Percentiles rank a stretch among this genome's conserved stretches.
These are phyloP conservation scores for Anaeramoeba ignava DNA, from an alignment of 78 protist species.

Conservation along the genomic window DNA sequence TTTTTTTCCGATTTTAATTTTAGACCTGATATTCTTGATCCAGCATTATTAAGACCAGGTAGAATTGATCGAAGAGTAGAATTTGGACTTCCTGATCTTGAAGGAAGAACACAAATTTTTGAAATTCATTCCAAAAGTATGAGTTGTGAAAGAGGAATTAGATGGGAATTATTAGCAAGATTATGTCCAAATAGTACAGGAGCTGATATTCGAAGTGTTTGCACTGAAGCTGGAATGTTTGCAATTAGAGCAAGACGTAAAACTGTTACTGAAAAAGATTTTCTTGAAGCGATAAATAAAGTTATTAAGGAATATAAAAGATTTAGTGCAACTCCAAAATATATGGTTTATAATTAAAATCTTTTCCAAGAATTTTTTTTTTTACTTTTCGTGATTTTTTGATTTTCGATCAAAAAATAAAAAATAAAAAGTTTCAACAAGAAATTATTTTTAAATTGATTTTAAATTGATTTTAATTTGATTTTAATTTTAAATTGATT, in stretches of 20 bases:
- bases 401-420: too few species aligned
- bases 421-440: too few species aligned
- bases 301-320: conserved; percentile 96
- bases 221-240: conserved; percentile 82
- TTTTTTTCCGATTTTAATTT: too few species aligned
- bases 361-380: too few species aligned
- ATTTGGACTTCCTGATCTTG: conserved; percentile 91
- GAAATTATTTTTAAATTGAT: too few species aligned
- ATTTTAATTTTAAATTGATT: too few species aligned
- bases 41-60: conserved; percentile 97
- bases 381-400: too few species aligned
- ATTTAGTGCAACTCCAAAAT: conserved; percentile 95
- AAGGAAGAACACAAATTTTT: conserved; percentile 82
- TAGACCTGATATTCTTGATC: conserved; percentile 94
- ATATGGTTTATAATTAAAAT: conserved; percentile 90
- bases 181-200: conserved; percentile 94
- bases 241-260: conserved; percentile 71
- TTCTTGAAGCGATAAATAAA: conserved; percentile 95
- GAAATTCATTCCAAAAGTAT: conserved; percentile 74
- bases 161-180: conserved; percentile 95
- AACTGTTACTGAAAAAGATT: conserved; percentile 90
- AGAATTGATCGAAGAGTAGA: conserved; percentile 93
- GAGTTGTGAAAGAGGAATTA: conserved; percentile 77
- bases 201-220: conserved; percentile 25
- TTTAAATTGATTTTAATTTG: too few species aligned